Percentiles rank a stretch among this genome's conserved stretches.
phyloP scores from a whole-genome alignment of 371 early-diverging fungal genomes.

The Capillidium rhysosporum region DNA sequence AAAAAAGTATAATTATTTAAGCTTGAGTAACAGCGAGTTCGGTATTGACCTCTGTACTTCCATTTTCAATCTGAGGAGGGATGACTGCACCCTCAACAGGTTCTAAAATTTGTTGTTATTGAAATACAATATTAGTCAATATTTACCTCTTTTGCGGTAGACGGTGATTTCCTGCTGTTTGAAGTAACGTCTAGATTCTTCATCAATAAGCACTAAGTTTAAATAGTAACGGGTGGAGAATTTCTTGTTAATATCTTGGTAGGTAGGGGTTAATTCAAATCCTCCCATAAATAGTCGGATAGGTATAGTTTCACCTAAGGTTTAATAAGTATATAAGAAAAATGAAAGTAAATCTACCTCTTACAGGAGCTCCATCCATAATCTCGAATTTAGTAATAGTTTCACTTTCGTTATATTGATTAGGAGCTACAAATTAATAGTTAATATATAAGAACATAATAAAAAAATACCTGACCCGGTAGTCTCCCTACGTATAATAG shows the following conservation, averaged over 20 bases:
- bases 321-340: no score
- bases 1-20: no score
- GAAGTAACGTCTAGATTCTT: slow-evolving; percentile 92
- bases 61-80: no score
- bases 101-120: slow-evolving; percentile 8
- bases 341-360: slow-evolving; percentile 18
- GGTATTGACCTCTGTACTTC: no score
- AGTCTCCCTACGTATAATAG: slow-evolving; percentile 92
- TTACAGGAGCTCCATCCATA: slow-evolving; percentile 97
- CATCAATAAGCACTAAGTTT: slow-evolving; percentile 91
- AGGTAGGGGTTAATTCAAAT: slow-evolving; percentile 87
- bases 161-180: slow-evolving; percentile 94
- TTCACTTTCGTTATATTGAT: slow-evolving; percentile 94
- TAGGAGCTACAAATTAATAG: slow-evolving; percentile 35
- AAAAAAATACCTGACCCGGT: slow-evolving; percentile 44
- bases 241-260: slow-evolving; percentile 76
- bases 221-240: slow-evolving; percentile 92
- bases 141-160: slow-evolving; percentile 31
- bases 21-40: no score
- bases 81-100: background rate
- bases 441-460: background rate
- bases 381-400: slow-evolving; percentile 96
- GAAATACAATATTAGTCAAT: no score
- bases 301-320: slow-evolving; percentile 78
- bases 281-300: slow-evolving; percentile 91